A percentile compares a stretch with the other conserved stretches of the same genome.
Conservation (phyloP, 352 stramenopile species). For the Globisporangium canariense region DNA sequence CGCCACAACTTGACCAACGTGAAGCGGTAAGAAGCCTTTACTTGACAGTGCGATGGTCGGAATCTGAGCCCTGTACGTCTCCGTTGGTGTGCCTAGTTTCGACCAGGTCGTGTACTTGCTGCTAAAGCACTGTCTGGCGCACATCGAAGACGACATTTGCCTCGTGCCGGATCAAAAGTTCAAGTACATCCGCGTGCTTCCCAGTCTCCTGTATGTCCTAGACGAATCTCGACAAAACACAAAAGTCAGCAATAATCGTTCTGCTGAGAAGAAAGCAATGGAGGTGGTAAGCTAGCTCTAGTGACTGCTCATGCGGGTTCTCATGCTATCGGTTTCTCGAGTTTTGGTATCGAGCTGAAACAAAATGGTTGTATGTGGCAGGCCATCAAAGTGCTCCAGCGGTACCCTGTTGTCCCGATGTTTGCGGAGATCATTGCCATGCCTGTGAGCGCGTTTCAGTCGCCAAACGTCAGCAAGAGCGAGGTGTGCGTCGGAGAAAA, state of each 20-base stretch:
- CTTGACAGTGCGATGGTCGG: not conserved
- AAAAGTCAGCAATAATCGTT: conserved; percentile 27
- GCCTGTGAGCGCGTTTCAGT: conserved; percentile 22
- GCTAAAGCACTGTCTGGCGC: conserved; percentile 42
- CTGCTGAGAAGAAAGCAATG: conserved; percentile 49
- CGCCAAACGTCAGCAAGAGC: conserved; percentile 21
- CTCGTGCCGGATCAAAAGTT: conserved; percentile 37
- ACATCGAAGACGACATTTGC: conserved; percentile 39
- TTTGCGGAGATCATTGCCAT: conserved; percentile 48
- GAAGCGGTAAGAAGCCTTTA: conserved; percentile 35
- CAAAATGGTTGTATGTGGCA: conserved; percentile 9
- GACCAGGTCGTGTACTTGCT: conserved; percentile 60
- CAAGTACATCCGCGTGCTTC: conserved; percentile 49
- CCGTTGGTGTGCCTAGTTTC: conserved; percentile 31
- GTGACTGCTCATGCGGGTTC: not conserved
- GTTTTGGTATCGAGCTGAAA: not conserved
- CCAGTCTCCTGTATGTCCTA: conserved; percentile 46
- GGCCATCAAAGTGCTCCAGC: conserved; percentile 37
- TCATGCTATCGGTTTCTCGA: not conserved
- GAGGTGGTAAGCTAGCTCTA: conserved; percentile 34
- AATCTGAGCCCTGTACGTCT: not conserved
- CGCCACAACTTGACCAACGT: conserved; percentile 63
- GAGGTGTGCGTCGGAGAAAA: conserved; percentile 5
- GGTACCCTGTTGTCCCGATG: conserved; percentile 48
- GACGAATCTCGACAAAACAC: conserved; percentile 22